Conservation (phyloP, 2,329 filamentous ascomycete genomes). For the Colletotrichum horii region DNA sequence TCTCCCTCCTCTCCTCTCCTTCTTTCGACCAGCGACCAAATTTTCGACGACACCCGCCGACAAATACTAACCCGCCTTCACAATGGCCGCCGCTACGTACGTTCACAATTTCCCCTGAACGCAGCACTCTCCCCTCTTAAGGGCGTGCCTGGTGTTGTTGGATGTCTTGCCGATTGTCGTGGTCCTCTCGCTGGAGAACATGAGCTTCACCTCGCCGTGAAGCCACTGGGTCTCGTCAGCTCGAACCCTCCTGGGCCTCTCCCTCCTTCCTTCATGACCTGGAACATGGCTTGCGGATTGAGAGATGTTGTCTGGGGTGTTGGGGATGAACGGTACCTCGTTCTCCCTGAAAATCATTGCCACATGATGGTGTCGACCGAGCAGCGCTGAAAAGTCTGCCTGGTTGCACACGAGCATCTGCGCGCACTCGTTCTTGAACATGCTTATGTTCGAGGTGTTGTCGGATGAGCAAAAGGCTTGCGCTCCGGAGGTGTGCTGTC, state of each 20-base stretch:
- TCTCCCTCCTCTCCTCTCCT: background rate
- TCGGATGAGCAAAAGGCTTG: slow-evolving; percentile 65
- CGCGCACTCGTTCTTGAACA: slow-evolving; percentile 58
- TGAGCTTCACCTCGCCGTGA: slow-evolving; percentile 39
- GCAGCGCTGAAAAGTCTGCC: slow-evolving; percentile 31
- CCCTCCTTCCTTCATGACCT: slow-evolving; percentile 58
- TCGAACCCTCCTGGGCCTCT: slow-evolving; percentile 75
- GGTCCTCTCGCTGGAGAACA: slow-evolving; percentile 78
- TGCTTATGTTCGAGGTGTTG: slow-evolving; percentile 67
- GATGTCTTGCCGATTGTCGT: slow-evolving; percentile 74
- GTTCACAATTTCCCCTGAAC: slow-evolving; percentile 25
- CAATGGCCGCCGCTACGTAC: slow-evolving; percentile 61
- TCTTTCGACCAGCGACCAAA: slow-evolving; percentile 11
- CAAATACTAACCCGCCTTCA: slow-evolving; percentile 44
- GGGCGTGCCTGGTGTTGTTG: slow-evolving; percentile 48
- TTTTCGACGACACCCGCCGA: slow-evolving; percentile 29
- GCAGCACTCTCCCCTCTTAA: slow-evolving; percentile 34
- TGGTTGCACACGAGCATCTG: slow-evolving; percentile 37
- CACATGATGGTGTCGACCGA: slow-evolving; percentile 43
- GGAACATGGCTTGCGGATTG: slow-evolving; percentile 51
- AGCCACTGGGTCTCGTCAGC: slow-evolving; percentile 64
- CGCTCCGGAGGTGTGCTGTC: background rate
- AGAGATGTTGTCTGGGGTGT: slow-evolving; percentile 73
- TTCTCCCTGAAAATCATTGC: slow-evolving; percentile 83
- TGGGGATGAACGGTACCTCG: slow-evolving; percentile 73